Conservation (phyloP, 2,329 filamentous ascomycete species). For the Helminthosporium solani region DNA sequence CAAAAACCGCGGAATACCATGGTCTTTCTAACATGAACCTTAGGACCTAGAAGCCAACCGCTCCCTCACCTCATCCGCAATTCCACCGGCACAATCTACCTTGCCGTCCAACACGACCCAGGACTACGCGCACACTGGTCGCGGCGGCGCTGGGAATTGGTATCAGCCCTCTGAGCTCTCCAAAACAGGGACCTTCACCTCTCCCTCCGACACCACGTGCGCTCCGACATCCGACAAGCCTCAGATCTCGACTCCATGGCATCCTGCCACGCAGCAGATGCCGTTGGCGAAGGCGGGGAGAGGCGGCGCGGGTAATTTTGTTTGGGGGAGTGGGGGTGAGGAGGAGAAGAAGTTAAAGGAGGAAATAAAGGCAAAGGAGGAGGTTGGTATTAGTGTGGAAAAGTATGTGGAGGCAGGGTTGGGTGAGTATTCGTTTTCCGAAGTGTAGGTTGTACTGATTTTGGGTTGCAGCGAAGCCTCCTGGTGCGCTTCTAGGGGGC, state of each 20-base stretch:
- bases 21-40: too few species aligned
- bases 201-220: conserved; percentile 30
- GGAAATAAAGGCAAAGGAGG: conserved; percentile 30
- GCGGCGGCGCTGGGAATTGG: conserved; percentile 51
- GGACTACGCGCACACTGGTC: conserved; percentile 48
- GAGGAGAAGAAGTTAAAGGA: conserved; percentile 27
- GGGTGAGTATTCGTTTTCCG: conserved; percentile 2
- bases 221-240: conserved; percentile 28
- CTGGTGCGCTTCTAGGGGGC: conserved; percentile 38
- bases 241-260: conserved; percentile 36
- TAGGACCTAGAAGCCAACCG: conserved; percentile 45
- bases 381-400: conserved; percentile 42
- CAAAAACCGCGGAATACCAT: too few species aligned
- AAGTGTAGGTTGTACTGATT: too few species aligned
- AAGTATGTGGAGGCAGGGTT: conserved; percentile 45
- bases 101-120: conserved; percentile 24
- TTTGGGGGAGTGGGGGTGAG: conserved; percentile 43
- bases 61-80: conserved; percentile 14
- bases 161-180: conserved; percentile 46
- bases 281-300: conserved; percentile 42
- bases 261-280: conserved; percentile 35
- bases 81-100: conserved; percentile 12
- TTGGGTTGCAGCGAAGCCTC: not conserved
- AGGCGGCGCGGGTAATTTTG: conserved; percentile 51
- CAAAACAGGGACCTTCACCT: conserved; percentile 42